Base-by-base conservation (phyloP, 78 protist genomes). In the Dictyostelium purpureum region DNA sequence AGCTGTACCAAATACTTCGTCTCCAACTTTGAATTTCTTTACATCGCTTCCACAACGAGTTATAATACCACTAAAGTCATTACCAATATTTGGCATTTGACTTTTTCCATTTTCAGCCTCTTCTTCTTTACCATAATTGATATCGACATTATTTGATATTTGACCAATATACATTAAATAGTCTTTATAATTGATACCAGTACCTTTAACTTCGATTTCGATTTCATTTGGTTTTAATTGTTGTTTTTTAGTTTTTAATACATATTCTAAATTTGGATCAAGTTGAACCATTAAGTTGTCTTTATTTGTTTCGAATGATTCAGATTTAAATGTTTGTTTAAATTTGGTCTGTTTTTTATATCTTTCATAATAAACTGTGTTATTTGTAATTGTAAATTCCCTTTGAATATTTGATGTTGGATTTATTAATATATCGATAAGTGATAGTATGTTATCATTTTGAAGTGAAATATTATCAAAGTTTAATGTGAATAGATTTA, bases 171-270 rank as follows among this genome's bases (percentile, higher is more conserved):
- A 77, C 43, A 67, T 47, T 65, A 89, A 26, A 19, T 56, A 47
- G 56, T 90, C 95, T 21, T 61, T 49, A 51, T 74, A 70, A 51
- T 67, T 90, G 1, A 90, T 70, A 73, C 91, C 91, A 2, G 75
- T 45, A 4, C 82, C 54, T n/a, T 19, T 70, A 12, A 75, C 79
- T 45, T 85, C 49, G 38, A 85, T 61, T 28, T 85, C 91, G 35
- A 85, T 52, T 73, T 85, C 40, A 37, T 85, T 73, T 12, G 69
- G 38, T 1, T 0, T 12, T 47, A 85, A 77, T 16, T 11, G 4
- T 24, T 56, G 18, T 35, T 2, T 4, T 74, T 51, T 45, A 31
- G 16, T 0, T 26, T 11, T 5, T 45, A 71, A 43, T 71, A 43
- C 14, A 61, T 28, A 28, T 31, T 61, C 70, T 61, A 71, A 43